These are phyloP conservation scores for Lasiosphaeria ovina DNA, from an alignment of 495 filamentous ascomycete genomes.

Conservation along the genomic window DNA sequence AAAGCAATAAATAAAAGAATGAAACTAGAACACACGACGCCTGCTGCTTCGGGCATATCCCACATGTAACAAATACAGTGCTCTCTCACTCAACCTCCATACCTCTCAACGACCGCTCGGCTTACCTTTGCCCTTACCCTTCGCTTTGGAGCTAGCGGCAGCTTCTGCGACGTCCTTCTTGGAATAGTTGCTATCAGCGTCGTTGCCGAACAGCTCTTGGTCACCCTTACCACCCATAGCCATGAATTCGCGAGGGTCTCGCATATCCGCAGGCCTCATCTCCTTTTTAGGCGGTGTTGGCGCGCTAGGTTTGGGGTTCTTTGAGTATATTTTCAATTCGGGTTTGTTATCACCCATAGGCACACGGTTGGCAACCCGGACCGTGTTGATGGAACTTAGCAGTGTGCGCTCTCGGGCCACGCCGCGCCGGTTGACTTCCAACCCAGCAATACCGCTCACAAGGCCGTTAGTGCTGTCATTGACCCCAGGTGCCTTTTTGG, in stretches of 20 bases:
- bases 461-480: constrained; percentile 93
- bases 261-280: constrained; percentile 58
- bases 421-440: constrained; percentile 85
- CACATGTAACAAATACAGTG: background rate
- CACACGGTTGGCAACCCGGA: constrained; percentile 63
- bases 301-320: constrained; percentile 56
- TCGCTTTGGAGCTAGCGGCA: constrained; percentile 10
- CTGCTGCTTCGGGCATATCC: background rate
- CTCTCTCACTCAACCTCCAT: background rate
- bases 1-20: background rate
- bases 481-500: constrained; percentile 48
- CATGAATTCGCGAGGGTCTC: constrained; percentile 72
- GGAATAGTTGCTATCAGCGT: constrained; percentile 50
- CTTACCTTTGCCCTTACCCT: constrained; percentile 32
- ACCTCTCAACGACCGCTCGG: constrained; percentile 6
- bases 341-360: constrained; percentile 50
- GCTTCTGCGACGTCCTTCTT: constrained; percentile 33
- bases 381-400: constrained; percentile 76
- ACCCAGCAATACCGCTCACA: constrained; percentile 71
- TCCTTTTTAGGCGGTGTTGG: constrained; percentile 40
- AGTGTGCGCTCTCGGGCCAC: constrained; percentile 79
- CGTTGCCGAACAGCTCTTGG: constrained; percentile 67
- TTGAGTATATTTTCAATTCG: constrained; percentile 73
- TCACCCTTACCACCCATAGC: constrained; percentile 82
- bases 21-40: background rate